Base-by-base conservation (phyloP, 2,329 filamentous ascomycete species). In the Lachnellula willkommii region DNA sequence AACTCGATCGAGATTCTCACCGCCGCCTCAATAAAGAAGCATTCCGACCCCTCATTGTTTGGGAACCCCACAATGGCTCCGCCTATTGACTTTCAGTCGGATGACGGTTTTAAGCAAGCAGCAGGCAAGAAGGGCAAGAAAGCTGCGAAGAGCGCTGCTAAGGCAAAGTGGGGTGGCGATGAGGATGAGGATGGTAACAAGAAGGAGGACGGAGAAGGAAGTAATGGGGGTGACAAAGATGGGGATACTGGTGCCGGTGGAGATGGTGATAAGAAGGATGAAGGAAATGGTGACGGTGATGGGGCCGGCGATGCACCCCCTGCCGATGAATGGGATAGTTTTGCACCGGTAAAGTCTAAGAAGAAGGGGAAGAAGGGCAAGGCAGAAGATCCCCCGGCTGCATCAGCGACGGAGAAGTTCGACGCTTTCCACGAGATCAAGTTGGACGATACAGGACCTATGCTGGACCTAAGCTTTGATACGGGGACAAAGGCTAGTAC, bases 381-480 rank as follows among this genome's bases (percentile, higher is more conserved):
- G 11, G 57, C 47, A 48, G 66, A 68, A 45, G 62, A 73, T n/a
- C 62, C 73, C 20, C 67, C 70, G 9, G 63, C 65, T 24, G 66
- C 74, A 12, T 63, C 71, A 15, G 59, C 58, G 1, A 53, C 61
- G 24, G 68, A 69, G 17, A 77, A 76, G 48, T 72, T 77, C 45
- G 79, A 80, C 54, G 72, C 77, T n/a, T 89, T 89, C 62, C 78
- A 88, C 46, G 85, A 89, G 28, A 83, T 90, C 61, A 87, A 83
- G 64, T 71, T 90, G 26, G 79, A 84, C 61, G 83, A 86, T 54
- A 67, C 72, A 26, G 76, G 74, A n/a, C 80, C 82, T 1, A 80
- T 81, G 54, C 67, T 83, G 5, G 80, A 84, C 59, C 66, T 83
- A 14, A 79, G 75, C 57, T 78, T 84, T 63, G 79, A 78, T 50